Conservation (phyloP, 768 basidiomycete genomes). For the Lactarius evosmus region DNA sequence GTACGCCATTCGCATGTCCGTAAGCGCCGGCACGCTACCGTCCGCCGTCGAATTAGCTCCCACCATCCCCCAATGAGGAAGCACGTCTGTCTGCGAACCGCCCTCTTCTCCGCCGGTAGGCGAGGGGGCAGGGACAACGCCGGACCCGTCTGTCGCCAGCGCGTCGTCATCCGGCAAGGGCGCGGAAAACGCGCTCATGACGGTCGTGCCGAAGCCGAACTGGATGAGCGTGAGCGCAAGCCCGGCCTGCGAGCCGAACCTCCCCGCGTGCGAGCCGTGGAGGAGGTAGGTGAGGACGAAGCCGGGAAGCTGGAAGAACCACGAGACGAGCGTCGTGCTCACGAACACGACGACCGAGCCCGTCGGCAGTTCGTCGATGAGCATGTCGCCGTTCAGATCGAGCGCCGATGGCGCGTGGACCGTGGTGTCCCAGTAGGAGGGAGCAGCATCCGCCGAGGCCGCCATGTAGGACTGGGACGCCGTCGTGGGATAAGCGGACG, state of each 20-base stretch:
- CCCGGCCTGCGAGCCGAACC: constrained; percentile 90
- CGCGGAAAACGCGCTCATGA: constrained; percentile 30
- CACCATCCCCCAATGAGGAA: constrained; percentile 18
- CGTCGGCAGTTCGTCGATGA: constrained; percentile 89
- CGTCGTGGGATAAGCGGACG: not conserved
- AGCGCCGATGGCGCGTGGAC: constrained; percentile 70
- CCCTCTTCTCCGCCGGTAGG: not conserved
- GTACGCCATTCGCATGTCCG: constrained; percentile 28
- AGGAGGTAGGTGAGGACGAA: constrained; percentile 92
- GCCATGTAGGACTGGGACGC: constrained; percentile 69
- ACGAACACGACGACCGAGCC: constrained; percentile 74
- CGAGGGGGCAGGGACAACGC: not conserved
- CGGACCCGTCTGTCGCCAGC: not conserved
- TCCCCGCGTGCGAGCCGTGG: constrained; percentile 87
- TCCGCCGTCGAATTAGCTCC: constrained; percentile 23
- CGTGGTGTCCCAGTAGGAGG: constrained; percentile 96
- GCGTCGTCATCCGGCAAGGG: constrained; percentile 20
- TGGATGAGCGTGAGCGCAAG: constrained; percentile 96
- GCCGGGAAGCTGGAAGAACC: constrained; percentile 96
- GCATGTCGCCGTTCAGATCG: constrained; percentile 58
- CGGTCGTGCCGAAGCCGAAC: constrained; percentile 72
- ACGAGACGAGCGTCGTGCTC: constrained; percentile 79
- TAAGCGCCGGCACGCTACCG: not conserved
- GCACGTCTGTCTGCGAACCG: not conserved
- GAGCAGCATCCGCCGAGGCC: constrained; percentile 86